phyloP scores from a whole-genome alignment of 257 asterid species.

The Prunella vulgaris region DNA sequence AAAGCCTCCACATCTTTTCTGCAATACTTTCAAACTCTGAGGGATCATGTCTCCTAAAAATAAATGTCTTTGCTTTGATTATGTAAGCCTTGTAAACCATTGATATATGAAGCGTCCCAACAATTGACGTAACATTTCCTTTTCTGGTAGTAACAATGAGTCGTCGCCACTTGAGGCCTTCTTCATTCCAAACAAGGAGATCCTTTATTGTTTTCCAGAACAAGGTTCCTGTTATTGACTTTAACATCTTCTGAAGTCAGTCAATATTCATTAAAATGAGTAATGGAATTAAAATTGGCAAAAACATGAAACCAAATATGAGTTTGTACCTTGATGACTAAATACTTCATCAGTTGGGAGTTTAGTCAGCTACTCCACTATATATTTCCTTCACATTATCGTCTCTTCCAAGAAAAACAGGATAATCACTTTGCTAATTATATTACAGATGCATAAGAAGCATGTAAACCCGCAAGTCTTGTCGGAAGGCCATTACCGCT shows the following conservation, averaged over 20 bases:
- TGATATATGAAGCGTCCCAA: neutral
- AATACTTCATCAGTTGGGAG: neutral
- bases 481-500: too few species aligned
- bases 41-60: neutral
- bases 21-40: constrained; percentile 6
- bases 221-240: neutral
- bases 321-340: neutral
- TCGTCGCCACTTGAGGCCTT: neutral
- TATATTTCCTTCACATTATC: neutral
- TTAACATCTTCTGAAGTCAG: neutral
- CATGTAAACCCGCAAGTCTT: too few species aligned
- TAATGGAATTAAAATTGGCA: neutral
- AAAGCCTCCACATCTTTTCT: constrained; percentile 31
- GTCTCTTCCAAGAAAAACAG: neutral
- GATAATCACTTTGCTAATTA: too few species aligned
- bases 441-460: neutral
- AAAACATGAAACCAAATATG: neutral
- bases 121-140: neutral
- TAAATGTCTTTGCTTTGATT: constrained; percentile 20
- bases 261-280: neutral
- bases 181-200: neutral
- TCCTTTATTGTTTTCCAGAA: neutral
- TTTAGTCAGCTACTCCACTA: neutral
- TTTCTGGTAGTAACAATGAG: constrained; percentile 19
- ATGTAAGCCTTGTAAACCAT: constrained; percentile 5